phyloP scores from a whole-genome alignment of 2,329 filamentous ascomycete genomes.

The Aphanocladium album region DNA sequence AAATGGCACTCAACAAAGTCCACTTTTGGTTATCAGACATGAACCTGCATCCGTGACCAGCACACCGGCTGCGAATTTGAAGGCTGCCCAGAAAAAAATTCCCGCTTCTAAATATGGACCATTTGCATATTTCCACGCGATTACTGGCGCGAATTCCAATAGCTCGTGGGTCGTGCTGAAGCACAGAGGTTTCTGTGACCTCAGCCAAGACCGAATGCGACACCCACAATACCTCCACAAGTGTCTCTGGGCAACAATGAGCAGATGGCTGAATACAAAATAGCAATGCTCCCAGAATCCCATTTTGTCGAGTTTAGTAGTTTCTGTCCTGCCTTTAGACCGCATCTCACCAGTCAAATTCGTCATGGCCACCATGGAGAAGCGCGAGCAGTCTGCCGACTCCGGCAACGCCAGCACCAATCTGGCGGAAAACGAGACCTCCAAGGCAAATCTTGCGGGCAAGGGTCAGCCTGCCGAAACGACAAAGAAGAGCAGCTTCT shows the following conservation, averaged over 20 bases:
- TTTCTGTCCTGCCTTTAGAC: too few relatives aligned
- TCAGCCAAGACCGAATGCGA: conserved; percentile 6
- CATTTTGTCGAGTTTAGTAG: not conserved
- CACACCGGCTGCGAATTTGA: not conserved
- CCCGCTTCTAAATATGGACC: conserved; percentile 5
- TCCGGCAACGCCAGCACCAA: not conserved
- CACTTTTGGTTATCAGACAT: not conserved
- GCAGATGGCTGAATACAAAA: not conserved
- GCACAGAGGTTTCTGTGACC: conserved; percentile 8
- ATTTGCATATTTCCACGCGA: not conserved
- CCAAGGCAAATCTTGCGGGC: not conserved
- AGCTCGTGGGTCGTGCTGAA: not conserved
- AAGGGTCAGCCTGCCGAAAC: not conserved
- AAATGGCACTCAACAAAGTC: not conserved
- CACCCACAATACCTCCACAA: conserved; percentile 1
- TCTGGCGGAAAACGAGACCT: not conserved
- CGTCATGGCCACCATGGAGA: not conserved
- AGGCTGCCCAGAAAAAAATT: not conserved
- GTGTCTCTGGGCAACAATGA: not conserved
- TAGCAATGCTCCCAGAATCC: not conserved
- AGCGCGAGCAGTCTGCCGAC: not conserved
- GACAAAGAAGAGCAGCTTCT: not conserved
- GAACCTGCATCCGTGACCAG: not conserved
- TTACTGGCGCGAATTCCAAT: not conserved
- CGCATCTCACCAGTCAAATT: not conserved